A percentile compares a stretch with the other conserved stretches of the same genome.
Evolutionary conservation across 176 grass and related monocot species (phyloP).

Genomic region (Phoenix dactylifera): DNA sequence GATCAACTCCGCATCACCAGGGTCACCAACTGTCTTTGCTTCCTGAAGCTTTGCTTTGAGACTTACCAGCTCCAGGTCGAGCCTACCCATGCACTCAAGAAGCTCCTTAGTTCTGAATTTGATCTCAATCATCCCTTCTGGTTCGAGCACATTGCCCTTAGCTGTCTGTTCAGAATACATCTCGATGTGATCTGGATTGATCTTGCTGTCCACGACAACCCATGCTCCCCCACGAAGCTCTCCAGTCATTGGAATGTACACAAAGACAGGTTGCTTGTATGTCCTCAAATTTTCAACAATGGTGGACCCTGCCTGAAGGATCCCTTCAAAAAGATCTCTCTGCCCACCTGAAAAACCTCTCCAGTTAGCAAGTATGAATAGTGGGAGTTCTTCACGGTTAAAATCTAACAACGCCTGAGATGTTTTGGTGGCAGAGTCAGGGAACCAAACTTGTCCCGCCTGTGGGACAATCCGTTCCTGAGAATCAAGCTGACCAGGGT

Average conservation of each 20-base stretch:
- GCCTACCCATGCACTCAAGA: constrained; percentile 78
- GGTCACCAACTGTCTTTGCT: constrained; percentile 24
- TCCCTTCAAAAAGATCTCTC: constrained; percentile 98
- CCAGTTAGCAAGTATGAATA: constrained; percentile 99
- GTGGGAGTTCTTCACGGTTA: constrained; percentile 76
- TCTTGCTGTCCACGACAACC: constrained; percentile 99
- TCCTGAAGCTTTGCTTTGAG: constrained; percentile 63
- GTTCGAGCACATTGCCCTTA: constrained; percentile 91
- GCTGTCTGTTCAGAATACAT: constrained; percentile 88
- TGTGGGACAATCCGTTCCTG: constrained; percentile 84
- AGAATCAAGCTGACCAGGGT: constrained; percentile 94
- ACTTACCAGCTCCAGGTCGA: constrained; percentile 60
- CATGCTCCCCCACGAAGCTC: constrained; percentile 91
- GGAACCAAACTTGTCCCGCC: constrained; percentile 97
- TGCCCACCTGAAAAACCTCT: constrained; percentile 98
- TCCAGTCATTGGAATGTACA: constrained; percentile 89
- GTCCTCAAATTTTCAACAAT: constrained; percentile 97
- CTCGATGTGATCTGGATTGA: constrained; percentile 93
- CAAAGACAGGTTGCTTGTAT: constrained; percentile 87
- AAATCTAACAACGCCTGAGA: constrained; percentile 94
- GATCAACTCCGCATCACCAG: constrained; percentile 36
- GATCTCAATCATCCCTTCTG: constrained; percentile 87
- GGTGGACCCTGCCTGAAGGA: constrained; percentile 93
- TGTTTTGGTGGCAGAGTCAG: constrained; percentile 91
- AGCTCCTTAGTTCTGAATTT: constrained; percentile 89